Evolutionary conservation across 2,329 filamentous ascomycete genomes (phyloP), one percentile per base, ranked within the genome.

Genomic region (Colletotrichum sp.): DNA sequence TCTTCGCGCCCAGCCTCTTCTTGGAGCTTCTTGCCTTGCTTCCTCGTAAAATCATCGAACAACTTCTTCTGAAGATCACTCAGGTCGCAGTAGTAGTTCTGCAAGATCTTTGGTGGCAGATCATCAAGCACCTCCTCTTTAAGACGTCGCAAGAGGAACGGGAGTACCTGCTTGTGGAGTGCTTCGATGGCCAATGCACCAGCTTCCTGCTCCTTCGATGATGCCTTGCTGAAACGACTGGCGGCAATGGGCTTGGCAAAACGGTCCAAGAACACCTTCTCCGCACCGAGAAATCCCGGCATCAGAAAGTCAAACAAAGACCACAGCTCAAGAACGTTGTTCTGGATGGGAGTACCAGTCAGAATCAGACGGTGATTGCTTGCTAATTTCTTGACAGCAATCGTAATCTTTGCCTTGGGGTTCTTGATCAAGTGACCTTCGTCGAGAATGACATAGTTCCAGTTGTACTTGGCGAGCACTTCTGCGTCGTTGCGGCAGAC

Each of bases 351-450:
- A 3, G 97, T 99, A 55, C 97, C 97, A 0, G 97, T 99, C 6
- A 99, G 91, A 79, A 99, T 99, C 65, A 99, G 90, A 25, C 97
- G 94, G 83, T 99, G 98, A 80, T 99, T 99, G 83, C 96, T 98
- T 8, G 92, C 87, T 39, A 99, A 89, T 75, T 92, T 92, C 88
- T 99, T 99, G 79, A 99, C 96, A 1, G 97, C 96, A 77, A 96
- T 90, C 1, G 95, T 98, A 77, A 98, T 97, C 87, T 99, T 99
- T 3, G 98, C 96, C 83, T 97, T 98, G 5, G 97, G 96, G 83
- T 99, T 99, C 89, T 99, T 99, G 89, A 99, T 99, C 78, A 99
- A 87, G 87, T 99, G 97, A 3, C 98, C 97, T 87, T 99, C 97
- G 82, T 99, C 97, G 9, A 99, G 91, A 6, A 99, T 96, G 72